Conservation (phyloP, 2,329 filamentous ascomycete genomes). For the Fusarium torulosum region DNA sequence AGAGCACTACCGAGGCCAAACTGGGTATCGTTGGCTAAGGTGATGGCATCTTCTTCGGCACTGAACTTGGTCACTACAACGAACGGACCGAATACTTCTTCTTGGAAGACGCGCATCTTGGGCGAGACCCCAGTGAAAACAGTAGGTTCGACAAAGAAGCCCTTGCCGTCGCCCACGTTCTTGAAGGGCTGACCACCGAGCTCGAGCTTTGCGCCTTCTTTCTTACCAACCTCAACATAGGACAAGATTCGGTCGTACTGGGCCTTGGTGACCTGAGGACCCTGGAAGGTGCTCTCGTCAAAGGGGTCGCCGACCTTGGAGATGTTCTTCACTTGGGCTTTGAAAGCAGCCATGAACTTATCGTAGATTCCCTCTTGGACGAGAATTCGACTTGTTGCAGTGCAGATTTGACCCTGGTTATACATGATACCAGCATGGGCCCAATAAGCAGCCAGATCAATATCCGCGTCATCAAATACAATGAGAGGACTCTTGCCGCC, state of each 20-base stretch:
- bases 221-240: constrained; percentile 77
- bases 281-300: constrained; percentile 76
- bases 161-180: constrained; percentile 54
- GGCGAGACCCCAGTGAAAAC: constrained; percentile 58
- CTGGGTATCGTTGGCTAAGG: constrained; percentile 63
- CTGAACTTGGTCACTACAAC: constrained; percentile 58
- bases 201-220: constrained; percentile 76
- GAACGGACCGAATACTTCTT: constrained; percentile 63
- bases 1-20: constrained; percentile 73
- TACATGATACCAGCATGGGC: constrained; percentile 65
- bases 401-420: constrained; percentile 75
- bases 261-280: constrained; percentile 77
- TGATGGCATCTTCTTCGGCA: constrained; percentile 58
- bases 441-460: constrained; percentile 76
- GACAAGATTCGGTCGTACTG: constrained; percentile 78
- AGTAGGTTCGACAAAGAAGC: constrained; percentile 62
- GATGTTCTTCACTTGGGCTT: constrained; percentile 49
- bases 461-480: constrained; percentile 74
- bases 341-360: constrained; percentile 64
- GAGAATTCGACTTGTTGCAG: constrained; percentile 72
- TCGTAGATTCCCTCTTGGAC: constrained; percentile 73
- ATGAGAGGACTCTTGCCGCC: constrained; percentile 75
- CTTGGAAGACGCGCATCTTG: constrained; percentile 59
- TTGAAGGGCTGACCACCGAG: constrained; percentile 65
- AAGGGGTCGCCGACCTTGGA: constrained; percentile 79